phyloP scores from a whole-genome alignment of 352 stramenopile species.

The Pythium pyrilobum region DNA sequence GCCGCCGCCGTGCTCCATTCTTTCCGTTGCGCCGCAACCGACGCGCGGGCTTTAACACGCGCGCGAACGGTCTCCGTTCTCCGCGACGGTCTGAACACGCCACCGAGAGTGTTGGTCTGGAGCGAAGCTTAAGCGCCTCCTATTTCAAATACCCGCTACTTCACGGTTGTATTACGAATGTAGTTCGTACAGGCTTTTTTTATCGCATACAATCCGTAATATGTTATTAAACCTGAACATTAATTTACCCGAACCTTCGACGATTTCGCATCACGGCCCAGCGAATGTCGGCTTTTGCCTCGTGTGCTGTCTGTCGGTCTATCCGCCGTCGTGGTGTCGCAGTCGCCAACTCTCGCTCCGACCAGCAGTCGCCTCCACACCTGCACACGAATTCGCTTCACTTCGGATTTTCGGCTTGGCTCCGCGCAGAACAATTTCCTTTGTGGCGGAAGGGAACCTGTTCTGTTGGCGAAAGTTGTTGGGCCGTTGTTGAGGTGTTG shows the following conservation, averaged over 20 bases:
- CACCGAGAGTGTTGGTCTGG: no score
- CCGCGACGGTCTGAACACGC: no score
- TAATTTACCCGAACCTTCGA: no score
- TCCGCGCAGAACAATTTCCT: background rate
- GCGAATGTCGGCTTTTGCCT: conserved; percentile 8
- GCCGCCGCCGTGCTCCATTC: background rate
- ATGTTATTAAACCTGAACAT: no score
- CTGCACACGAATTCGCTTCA: conserved; percentile 2
- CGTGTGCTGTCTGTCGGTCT: conserved; percentile 5
- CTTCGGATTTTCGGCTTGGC: background rate
- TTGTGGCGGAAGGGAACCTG: background rate
- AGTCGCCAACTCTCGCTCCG: no score
- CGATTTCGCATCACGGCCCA: conserved; percentile 1
- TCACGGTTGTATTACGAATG: no score
- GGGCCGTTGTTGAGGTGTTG: no score
- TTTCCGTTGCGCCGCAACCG: background rate
- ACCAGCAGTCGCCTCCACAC: conserved; percentile 6
- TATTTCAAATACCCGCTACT: no score
- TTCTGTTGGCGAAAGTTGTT: background rate
- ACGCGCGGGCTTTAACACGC: background rate
- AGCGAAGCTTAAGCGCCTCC: no score
- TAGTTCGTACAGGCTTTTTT: no score
- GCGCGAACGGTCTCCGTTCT: background rate
- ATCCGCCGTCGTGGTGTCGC: background rate
- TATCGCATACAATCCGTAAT: no score